A percentile compares a stretch with the other conserved stretches of the same genome.
Conservation (phyloP, 331 rosid species). For the Rhamnella rubrinervis region DNA sequence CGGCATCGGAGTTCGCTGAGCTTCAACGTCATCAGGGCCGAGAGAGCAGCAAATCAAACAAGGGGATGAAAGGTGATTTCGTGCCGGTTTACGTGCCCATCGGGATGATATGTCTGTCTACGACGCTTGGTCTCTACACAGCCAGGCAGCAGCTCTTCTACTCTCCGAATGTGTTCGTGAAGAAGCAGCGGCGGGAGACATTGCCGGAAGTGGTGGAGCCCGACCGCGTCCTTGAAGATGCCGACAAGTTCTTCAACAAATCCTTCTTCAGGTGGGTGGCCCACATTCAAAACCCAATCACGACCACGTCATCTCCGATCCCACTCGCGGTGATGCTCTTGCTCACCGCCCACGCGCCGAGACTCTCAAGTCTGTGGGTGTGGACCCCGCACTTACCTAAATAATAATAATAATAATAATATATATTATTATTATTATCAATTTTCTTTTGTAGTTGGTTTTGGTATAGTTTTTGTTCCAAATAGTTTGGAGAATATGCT, state of each 20-base stretch:
- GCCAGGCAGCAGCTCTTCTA: constrained; percentile 66
- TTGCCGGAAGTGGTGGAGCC: constrained; percentile 91
- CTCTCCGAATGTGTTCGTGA: constrained; percentile 60
- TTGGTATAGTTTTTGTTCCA: too few species aligned
- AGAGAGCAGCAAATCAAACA: constrained; percentile 4
- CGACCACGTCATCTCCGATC: constrained; percentile 32
- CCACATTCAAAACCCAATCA: constrained; percentile 51
- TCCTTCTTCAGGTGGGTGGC: constrained; percentile 80
- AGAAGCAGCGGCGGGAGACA: constrained; percentile 68
- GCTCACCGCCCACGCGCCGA: constrained; percentile 40
- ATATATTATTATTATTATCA: too few species aligned
- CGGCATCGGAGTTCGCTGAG: constrained; percentile 27
- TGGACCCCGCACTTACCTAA: constrained; percentile 37
- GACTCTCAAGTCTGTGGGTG: constrained; percentile 66
- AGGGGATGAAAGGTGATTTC: constrained; percentile 34
- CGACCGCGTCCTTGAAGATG: constrained; percentile 53
- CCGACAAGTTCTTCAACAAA: constrained; percentile 25
- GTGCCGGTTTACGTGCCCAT: constrained; percentile 64
- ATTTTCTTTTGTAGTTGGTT: too few species aligned
- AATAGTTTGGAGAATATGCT: too few species aligned
- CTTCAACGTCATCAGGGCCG: constrained; percentile 8
- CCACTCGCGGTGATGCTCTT: constrained; percentile 39
- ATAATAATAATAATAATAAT: too few species aligned
- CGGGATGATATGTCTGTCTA: constrained; percentile 56
- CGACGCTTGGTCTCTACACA: constrained; percentile 58